Evolutionary conservation across 345 rosid genomes (phyloP), one percentile per base, ranked within the genome.

Genomic region (Hibiscus syriacus): DNA sequence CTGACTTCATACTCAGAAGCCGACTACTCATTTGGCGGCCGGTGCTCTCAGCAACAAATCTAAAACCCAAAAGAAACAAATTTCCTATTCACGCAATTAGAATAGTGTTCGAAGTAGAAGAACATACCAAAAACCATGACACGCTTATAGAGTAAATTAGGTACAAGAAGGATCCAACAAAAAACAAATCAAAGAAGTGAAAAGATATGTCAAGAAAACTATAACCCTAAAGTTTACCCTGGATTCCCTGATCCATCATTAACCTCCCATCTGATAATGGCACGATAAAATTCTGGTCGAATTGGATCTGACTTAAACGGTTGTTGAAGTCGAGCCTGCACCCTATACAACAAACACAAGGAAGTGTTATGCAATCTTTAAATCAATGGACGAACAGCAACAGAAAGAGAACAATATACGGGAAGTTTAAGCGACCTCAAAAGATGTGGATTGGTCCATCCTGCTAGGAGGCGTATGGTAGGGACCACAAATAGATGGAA

Each of bases 31-130:
- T 79, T 78, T 91, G 97, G 72, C 80, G 87, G 46, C 99, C 95
- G 48, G 97, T 91, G 84, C 97, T 91, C 83, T 84, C 92, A 57
- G 95, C 95, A 81, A 91, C 81, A 83, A 89, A 89, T 75, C 99
- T 94, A 80, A 79, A 71, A 67, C 49, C 64, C 41, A 7, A 13
- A 49, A 71, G 66, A 62, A 57, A 70, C 69, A 64, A 63, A 70
- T 22, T 67, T 55, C 39, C 68, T 58, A 25, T 74, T 45, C 68
- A 46, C 10, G 49, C 48, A 46, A 55, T 32, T 19, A 69, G 9
- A 45, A 16, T 25, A 26, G 54, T 2, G 7, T 26, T 45, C 13
- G 25, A 43, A 17, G 38, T 43, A 43, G 36, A 63, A 41, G 25
- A 63, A 41, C 22, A 39, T 45, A 13, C 22, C 39, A 46, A 50